Percentiles rank a stretch among this genome's conserved stretches.
Evolutionary conservation across 2,329 filamentous ascomycete species (phyloP).

Genomic region (Plenodomus biglobosus): DNA sequence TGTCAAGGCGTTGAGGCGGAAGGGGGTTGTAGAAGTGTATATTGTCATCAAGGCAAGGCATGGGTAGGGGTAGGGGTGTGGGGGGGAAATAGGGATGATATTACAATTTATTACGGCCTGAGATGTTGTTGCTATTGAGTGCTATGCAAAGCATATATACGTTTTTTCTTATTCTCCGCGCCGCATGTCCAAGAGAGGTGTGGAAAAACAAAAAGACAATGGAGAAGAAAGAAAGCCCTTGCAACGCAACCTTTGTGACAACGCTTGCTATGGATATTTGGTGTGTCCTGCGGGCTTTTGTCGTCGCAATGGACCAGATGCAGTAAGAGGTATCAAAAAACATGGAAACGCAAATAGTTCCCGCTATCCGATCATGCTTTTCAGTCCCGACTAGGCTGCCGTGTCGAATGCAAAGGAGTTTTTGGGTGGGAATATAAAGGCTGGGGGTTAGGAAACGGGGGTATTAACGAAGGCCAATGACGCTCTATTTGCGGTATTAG

Average conservation of each 20-base stretch:
- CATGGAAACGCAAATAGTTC: slow-evolving; percentile 9
- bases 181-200: slow-evolving; percentile 2
- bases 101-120: slow-evolving; percentile 17
- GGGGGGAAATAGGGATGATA: slow-evolving; percentile 6
- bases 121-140: slow-evolving; percentile 5
- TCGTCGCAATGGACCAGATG: neutral
- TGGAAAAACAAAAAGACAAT: slow-evolving; percentile 8
- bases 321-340: slow-evolving; percentile 33
- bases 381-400: slow-evolving; percentile 7
- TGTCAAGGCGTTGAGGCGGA: no score
- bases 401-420: slow-evolving; percentile 7
- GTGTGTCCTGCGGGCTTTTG: slow-evolving; percentile 1
- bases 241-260: slow-evolving; percentile 5
- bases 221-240: neutral
- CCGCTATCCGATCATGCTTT: slow-evolving; percentile 6
- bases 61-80: neutral
- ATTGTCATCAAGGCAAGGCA: neutral
- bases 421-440: slow-evolving; percentile 15
- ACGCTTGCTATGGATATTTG: slow-evolving; percentile 24
- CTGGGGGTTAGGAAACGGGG: slow-evolving; percentile 8
- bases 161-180: slow-evolving; percentile 4
- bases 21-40: neutral
- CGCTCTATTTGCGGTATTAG: slow-evolving; percentile 59
- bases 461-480: slow-evolving; percentile 74
- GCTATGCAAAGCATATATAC: slow-evolving; percentile 20